These are phyloP conservation scores for Phaffia rhodozyma DNA, from an alignment of 1,284 basidiomycete species.

Conservation along the genomic window DNA sequence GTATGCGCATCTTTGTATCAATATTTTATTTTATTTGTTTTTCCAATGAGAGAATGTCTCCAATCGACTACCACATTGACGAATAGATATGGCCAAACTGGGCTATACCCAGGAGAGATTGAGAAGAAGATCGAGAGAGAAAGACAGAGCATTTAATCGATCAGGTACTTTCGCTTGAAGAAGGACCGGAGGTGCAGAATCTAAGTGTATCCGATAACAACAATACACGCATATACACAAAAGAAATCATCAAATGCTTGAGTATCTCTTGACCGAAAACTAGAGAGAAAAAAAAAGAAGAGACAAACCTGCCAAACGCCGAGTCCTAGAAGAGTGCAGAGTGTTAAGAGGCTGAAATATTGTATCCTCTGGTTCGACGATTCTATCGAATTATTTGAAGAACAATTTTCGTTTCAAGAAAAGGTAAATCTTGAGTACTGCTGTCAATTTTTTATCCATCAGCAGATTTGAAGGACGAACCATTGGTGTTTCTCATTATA, in stretches of 20 bases:
- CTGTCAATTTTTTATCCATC: too few relatives aligned
- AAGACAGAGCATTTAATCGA: conserved; percentile 47
- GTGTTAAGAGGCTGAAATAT: conserved; percentile 81
- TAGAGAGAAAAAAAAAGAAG: conserved; percentile 33
- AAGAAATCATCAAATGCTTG: neutral
- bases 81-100: too few relatives aligned
- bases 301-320: conserved; percentile 71
- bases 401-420: neutral
- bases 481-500: conserved; percentile 79
- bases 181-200: conserved; percentile 83
- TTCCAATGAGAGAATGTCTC: too few relatives aligned
- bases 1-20: too few relatives aligned
- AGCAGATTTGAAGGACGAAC: conserved; percentile 51
- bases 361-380: conserved; percentile 86
- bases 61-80: too few relatives aligned
- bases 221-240: neutral
- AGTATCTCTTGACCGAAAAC: neutral
- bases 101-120: too few relatives aligned
- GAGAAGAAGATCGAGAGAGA: too few relatives aligned
- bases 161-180: conserved; percentile 96
- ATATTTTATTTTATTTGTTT: too few relatives aligned
- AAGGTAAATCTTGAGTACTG: neutral
- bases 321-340: conserved; percentile 64
- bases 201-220: conserved; percentile 20
- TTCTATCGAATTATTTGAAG: conserved; percentile 41